phyloP scores from a whole-genome alignment of 2,329 filamentous ascomycete species.

The Xylogone sp. region DNA sequence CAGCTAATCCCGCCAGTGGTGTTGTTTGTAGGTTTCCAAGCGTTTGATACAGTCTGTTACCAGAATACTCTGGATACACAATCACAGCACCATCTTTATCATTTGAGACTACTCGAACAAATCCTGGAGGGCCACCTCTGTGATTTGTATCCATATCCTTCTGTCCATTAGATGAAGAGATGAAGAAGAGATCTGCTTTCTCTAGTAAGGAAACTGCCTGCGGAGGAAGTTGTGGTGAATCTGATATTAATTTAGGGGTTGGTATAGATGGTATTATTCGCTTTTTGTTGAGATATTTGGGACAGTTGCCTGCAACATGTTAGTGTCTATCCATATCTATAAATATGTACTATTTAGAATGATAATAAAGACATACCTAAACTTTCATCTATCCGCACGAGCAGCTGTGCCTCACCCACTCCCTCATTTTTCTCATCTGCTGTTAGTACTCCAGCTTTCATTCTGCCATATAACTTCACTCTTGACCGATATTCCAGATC shows the following conservation, averaged over 20 bases:
- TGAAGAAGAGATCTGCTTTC: slow-evolving; percentile 72
- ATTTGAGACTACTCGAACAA: slow-evolving; percentile 65
- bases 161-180: slow-evolving; percentile 60
- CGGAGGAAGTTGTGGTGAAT: slow-evolving; percentile 31
- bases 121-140: slow-evolving; percentile 70
- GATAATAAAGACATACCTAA: slow-evolving; percentile 40
- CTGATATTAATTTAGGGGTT: slow-evolving; percentile 46
- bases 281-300: slow-evolving; percentile 82
- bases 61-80: slow-evolving; percentile 77
- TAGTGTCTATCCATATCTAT: slow-evolving; percentile 3
- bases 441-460: slow-evolving; percentile 60
- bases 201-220: slow-evolving; percentile 46
- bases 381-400: slow-evolving; percentile 66
- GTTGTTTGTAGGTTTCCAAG: slow-evolving; percentile 71
- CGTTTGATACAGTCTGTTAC: slow-evolving; percentile 80
- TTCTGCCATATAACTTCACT: slow-evolving; percentile 69
- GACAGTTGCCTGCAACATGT: slow-evolving; percentile 63
- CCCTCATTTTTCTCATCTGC: slow-evolving; percentile 21
- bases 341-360: slow-evolving; percentile 3
- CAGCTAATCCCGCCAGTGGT: slow-evolving; percentile 63
- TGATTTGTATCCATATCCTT: slow-evolving; percentile 80
- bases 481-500: slow-evolving; percentile 65
- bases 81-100: slow-evolving; percentile 40
- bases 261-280: slow-evolving; percentile 53
- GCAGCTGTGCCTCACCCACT: slow-evolving; percentile 44